Base-by-base conservation (phyloP, 2,329 filamentous ascomycete genomes). In the Domatiomyces catenatus region DNA sequence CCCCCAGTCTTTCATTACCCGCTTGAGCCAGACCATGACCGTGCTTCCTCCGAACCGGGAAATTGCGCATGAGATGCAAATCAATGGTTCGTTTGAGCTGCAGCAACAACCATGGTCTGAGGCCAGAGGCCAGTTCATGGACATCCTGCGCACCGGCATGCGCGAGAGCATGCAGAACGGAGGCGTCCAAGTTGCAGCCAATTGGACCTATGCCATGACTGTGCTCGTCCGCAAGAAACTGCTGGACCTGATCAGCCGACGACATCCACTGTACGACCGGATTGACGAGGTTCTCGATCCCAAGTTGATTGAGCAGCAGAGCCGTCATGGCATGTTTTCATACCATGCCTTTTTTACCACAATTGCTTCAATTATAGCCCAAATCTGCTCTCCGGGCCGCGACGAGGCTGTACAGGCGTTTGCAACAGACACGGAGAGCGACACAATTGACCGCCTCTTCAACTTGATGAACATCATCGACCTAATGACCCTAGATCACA, bases 171-270 rank as follows among this genome's bases (percentile, higher is more conserved):
- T 74, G 73, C 53, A 67, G 61, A 50, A 77, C 75, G 50, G 76
- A 79, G 47, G 74, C 75, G 55, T 68, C 71, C 24, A 76, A 75
- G 17, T 67, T 75, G 48, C 74, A 17, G 71, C 73, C 3, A 64
- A 70, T 17, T 83, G 79, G 79, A 81, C 76, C 15, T 71, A 78
- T 19, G 75, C 77, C n/a, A 80, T 81, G 70, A 79, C 78, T n/a
- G 75, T 80, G 45, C 77, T 81, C 54, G 75, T 83, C 44, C 72
- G 77, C 46, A 73, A 74, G 48, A 80, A 80, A 58, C 67, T 83
- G 20, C 62, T 81, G 42, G 72, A 75, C 24, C 71, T 80, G 52
- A 63, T 82, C 48, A 76, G 73, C 58, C 72, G 74, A 19, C 77
- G 76, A 5, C 80, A 80, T 60, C 78, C 76, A 3, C 74, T 81